Conservation (phyloP, 768 basidiomycete species). For the Lentinus brumalis region DNA sequence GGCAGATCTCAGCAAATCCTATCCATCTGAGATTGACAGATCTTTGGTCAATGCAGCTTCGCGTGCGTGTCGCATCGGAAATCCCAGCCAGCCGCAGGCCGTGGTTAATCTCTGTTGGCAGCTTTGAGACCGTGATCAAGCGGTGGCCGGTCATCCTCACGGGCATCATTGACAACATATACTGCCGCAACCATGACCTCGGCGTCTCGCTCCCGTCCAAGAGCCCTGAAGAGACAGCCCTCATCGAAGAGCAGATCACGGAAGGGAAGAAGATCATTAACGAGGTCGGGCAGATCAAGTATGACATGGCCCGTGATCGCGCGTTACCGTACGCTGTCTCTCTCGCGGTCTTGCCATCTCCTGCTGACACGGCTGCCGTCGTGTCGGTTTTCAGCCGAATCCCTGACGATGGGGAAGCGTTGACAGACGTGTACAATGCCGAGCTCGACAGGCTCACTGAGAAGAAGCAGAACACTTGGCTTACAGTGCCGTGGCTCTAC, state of each 20-base stretch:
- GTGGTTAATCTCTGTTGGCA: constrained; percentile 27
- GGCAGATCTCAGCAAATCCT: neutral
- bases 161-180: constrained; percentile 72
- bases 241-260: constrained; percentile 47
- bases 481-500: constrained; percentile 92
- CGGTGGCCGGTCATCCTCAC: constrained; percentile 89
- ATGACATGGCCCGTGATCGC: constrained; percentile 83
- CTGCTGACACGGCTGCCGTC: neutral
- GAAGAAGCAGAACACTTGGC: constrained; percentile 72
- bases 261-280: constrained; percentile 83
- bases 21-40: neutral
- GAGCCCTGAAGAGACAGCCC: constrained; percentile 24
- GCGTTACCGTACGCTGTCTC: constrained; percentile 51
- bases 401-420: constrained; percentile 73
- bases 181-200: constrained; percentile 66
- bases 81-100: neutral
- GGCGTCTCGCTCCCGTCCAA: constrained; percentile 36
- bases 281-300: constrained; percentile 76
- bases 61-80: constrained; percentile 47
- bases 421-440: constrained; percentile 72
- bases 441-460: constrained; percentile 58
- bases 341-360: neutral
- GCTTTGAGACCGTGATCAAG: constrained; percentile 77
- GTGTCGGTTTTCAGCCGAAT: constrained; percentile 53
- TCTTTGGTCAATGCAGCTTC: constrained; percentile 46